A percentile compares a stretch with the other conserved stretches of the same genome.
phyloP scores from a whole-genome alignment of 306 rosid genomes.

The Fragaria vesca region DNA sequence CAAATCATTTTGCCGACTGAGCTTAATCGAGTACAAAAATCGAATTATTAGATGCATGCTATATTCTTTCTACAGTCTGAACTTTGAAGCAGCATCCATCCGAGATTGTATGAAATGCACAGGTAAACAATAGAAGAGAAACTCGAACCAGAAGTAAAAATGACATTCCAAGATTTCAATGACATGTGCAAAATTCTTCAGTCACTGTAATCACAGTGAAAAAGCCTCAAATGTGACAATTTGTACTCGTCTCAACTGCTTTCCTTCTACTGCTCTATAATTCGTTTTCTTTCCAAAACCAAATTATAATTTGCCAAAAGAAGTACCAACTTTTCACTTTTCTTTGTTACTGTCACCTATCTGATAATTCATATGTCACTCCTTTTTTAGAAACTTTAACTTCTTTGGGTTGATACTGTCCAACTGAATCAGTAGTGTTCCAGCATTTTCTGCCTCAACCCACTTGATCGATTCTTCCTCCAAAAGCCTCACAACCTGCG shows the following conservation, averaged over 20 bases:
- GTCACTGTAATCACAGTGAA: not conserved
- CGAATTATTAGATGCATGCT: no score
- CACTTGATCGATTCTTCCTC: constrained; percentile 69
- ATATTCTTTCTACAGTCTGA: no score
- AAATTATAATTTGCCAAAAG: not conserved
- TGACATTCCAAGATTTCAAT: not conserved
- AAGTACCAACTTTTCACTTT: not conserved
- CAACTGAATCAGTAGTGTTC: constrained; percentile 55
- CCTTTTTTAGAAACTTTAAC: constrained; percentile 43
- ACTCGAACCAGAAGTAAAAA: not conserved
- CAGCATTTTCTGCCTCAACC: constrained; percentile 57
- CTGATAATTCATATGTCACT: constrained; percentile 5
- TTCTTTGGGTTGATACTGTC: constrained; percentile 39
- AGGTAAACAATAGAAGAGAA: not conserved
- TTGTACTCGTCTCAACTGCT: not conserved
- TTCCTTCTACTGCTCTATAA: not conserved
- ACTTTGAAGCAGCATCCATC: not conserved
- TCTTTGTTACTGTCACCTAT: not conserved
- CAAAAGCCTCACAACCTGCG: constrained; percentile 60
- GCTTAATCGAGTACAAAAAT: no score
- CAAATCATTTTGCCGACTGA: no score
- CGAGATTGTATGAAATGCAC: not conserved
- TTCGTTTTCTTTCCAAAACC: not conserved
- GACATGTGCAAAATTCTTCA: not conserved
- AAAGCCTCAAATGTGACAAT: not conserved